Evolutionary conservation across 352 stramenopile genomes (phyloP), one percentile per base, ranked within the genome.

Genomic region (Pythium utonaiense): DNA sequence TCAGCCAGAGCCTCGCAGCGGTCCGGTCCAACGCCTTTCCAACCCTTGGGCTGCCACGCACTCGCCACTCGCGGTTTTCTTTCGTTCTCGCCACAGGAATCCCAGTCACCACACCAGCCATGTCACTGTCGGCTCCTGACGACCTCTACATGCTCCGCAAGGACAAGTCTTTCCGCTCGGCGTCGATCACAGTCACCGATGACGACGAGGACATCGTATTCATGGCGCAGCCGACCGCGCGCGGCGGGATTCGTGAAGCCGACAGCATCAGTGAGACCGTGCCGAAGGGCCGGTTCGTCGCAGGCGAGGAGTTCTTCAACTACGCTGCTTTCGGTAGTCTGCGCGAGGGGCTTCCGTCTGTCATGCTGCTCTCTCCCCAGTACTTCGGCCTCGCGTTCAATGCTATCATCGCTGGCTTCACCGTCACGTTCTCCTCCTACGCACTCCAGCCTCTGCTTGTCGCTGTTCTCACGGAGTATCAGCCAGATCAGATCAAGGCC

Each of bases 261-360:
- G 45, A 57, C 28, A 56, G 57, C 57, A 51, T 64, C 5, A 30
- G 19, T 34, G 57, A 64, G 33, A 38, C 47, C 16, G 36, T 47
- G 28, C 58, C 58, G 9, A 52, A 69, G 38, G 50, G 60, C 50
- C 67, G 64, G 12, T 73, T 71, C 45, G 69, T 78, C 21, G 60
- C 65, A 17, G 57, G 55, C 17, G 64, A 78, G 31, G 49, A 49
- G 9, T 80, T 78, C 57, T 87, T 83, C 54, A 79, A 84, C 34
- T 81, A 83, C 40, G 62, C 67, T 31, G 62, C 62, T 10, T 74
- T 78, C 12, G 77, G 75, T 1, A 80, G 67, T 60, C 69, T 89
- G 17, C 77, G 78, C 13, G 69, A 65, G 8, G 73, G 60, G 16
- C 66, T 80, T 13, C 66, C 49, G 30, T 58, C 67, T 4, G 70